Base-by-base conservation (phyloP, 495 filamentous ascomycete genomes). In the Jackrogersella minutella region DNA sequence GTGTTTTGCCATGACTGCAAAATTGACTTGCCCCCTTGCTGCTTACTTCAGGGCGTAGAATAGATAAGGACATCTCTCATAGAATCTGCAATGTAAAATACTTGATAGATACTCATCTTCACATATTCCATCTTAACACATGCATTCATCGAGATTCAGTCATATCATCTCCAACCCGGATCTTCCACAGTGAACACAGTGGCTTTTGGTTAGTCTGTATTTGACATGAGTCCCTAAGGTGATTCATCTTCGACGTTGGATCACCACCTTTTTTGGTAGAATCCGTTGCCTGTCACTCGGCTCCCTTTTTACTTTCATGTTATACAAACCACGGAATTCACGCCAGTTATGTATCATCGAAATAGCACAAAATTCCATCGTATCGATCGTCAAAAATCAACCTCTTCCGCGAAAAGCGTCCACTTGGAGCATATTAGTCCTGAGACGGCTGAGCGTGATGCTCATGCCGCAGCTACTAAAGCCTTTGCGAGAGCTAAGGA, bases 381-480 rank as follows among this genome's bases (percentile, higher is more conserved):
- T 33, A 80, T 89, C 47, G 81, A 80, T 69, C 84, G 83, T 68
- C 82, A 85, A 54, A 90, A 87, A 73, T 92, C 90, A 14, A 78
- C 84, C 40, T 84, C 85, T 44, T 90, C 88, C 14, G 78, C 85
- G 30, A 80, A 80, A 56, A 83, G 78, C 24, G 78, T 79, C 31
- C 70, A 76, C 30, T 67, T 78, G 13, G 81, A 85, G 31, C 69
- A 81, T 31, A 79, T 86, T 40, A 80, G 86, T 43, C 80, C 87
- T 6, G 80, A 83, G 16, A 67, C 81, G n/a, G 84, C 85, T 9
- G 81, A 85, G 46, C 77, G 80, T 30, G 84, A 91, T 71, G 90
- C 91, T 26, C 82, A 87, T 8, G 82, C 84, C 36, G 91, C 91
- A 47, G 90, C 91, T n/a, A 80, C 80, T 21, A 76, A 82, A 62